Evolutionary conservation across 129 eudicot species (phyloP), one percentile per base, ranked within the genome.

Genomic region (Cynara cardunculus): DNA sequence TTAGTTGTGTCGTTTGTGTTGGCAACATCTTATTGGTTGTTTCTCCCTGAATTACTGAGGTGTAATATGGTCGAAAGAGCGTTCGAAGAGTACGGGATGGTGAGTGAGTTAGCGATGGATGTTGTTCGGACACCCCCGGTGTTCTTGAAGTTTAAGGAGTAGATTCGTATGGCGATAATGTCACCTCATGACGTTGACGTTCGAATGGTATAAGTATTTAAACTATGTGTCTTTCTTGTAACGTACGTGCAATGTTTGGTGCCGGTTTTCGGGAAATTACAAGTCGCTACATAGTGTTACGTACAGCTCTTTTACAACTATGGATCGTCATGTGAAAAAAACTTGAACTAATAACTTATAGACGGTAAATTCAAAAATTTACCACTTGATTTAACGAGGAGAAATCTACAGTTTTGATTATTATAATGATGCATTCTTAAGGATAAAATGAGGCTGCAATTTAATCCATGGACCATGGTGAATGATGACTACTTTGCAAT

Each of bases 11-110:
- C 30, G 0, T 77, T 86, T 14, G 89, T 88, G 78, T n/a, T 88
- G 69, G 71, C 11, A 16, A 90, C 89, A 5, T 84, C 77, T 8
- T 86, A 84, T 25, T 69, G 91, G 88, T 44, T 87, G 69, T 91
- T 91, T 53, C 82, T 89, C 7, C 96, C 96, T 14, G 86, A 76
- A 77, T 16, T 88, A 56, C 10, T 85, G 64, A 56, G 86, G 89
- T 74, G 71, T 49, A 68, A 74, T 7, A 41, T 77, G 21, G 76
- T 73, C 19, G 81, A 68, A 16, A 84, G 85, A 74, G 92, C 86
- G 34, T 30, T 86, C 22, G 81, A 79, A 0, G 92, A 88, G 70
- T 83, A 86, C 22, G 87, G 5, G 76, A 49, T 61, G 25, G 25
- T 61, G 67, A 61, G 10, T 2, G 25, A 22, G 25, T 61, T n/a